Base-by-base conservation (phyloP, 306 rosid species). In the Dryas octopetala region DNA sequence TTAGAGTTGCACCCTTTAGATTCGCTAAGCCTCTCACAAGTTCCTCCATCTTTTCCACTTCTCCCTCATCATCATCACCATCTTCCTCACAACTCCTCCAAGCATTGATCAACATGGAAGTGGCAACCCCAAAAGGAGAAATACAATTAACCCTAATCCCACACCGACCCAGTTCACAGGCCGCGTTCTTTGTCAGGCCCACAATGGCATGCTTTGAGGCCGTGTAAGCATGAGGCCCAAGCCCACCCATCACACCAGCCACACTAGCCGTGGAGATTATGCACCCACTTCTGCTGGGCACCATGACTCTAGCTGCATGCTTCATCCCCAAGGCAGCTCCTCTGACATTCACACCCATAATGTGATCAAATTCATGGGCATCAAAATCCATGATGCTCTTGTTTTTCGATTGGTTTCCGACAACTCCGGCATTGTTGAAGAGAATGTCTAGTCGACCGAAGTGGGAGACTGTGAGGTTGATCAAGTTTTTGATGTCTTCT, bases 161-260 rank as follows among this genome's bases (percentile, higher is more conserved):
- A 62, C 78, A 81, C 49, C 77, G 82, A 0, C 98, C 98, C 16
- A 94, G 47, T 67, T 94, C 98, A 55, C 98, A 94, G 5, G 98
- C 86, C 0, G 91, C 71, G 77, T 89, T 94, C 83, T 91, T 91
- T 0, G 97, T 94, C 0, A 94, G 73, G 32, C 98, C 98, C 23
- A 91, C 97, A 19, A 91, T 94, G 46, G 98, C 98, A 61, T 91
- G 96, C 82, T 94, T 94, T 9, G 98, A 91, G 4, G 97, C 97
- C 0, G 98, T 91, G 52, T 94, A 94, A 8, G 94, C 91, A 62
- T 94, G 98, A 0, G 97, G 96, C 7, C 98, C 98, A 4, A 94
- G 86, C 12, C 98, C 98, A 0, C 98, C 97, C 60, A 82, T 68
- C 10, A 91, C 76, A 0, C 94, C 92, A 0, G 98, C 97, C 2